Conservation (phyloP, 2,329 filamentous ascomycete species). For the Fusarium sp. region DNA sequence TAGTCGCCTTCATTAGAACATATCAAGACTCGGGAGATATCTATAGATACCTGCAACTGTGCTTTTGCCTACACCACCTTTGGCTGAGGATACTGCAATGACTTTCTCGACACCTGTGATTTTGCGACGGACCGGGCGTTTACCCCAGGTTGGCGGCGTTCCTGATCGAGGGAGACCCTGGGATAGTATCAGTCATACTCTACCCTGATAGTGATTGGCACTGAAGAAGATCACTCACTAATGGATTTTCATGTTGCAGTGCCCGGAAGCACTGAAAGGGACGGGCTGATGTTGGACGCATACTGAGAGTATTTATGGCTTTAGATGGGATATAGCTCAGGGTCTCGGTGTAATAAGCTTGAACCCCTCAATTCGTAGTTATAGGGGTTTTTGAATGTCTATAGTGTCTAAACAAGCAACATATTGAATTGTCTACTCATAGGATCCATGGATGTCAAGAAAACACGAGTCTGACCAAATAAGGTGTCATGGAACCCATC, state of each 20-base stretch:
- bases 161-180: slow-evolving; percentile 87
- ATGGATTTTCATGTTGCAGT: slow-evolving; percentile 80
- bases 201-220: accelerated
- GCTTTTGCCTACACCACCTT: slow-evolving; percentile 97
- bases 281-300: slow-evolving; percentile 49
- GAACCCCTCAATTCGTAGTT: no score
- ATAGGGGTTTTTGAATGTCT: not conserved
- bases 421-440: not conserved
- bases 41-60: slow-evolving; percentile 76
- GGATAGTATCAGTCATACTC: not conserved
- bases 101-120: slow-evolving; percentile 89
- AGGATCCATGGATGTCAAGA: not conserved
- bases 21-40: not conserved
- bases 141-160: slow-evolving; percentile 63
- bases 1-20: slow-evolving; percentile 35
- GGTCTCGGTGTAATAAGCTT: not conserved
- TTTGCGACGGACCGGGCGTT: slow-evolving; percentile 79
- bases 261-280: slow-evolving; percentile 46
- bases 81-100: slow-evolving; percentile 96
- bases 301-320: slow-evolving; percentile 31
- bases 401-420: not conserved
- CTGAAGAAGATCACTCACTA: slow-evolving; percentile 59
- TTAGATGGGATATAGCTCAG: not conserved
- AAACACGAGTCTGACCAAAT: slow-evolving; percentile 3
- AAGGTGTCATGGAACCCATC: slow-evolving; percentile 5